These are phyloP conservation scores for Hsuehochloa calcarea DNA, from an alignment of 176 grass and related monocot species.

Conservation along the genomic window DNA sequence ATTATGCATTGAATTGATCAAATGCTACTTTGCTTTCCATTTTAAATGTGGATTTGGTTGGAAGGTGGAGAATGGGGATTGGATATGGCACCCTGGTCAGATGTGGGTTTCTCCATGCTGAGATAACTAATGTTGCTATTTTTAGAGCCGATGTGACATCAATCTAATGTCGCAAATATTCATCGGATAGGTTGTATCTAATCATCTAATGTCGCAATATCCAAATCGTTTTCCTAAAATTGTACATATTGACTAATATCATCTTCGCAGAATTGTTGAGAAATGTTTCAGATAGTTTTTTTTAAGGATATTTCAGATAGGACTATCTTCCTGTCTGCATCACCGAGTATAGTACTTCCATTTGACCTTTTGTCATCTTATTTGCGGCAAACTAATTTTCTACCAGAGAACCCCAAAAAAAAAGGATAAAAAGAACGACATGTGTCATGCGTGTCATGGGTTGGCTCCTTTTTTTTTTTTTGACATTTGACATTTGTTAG, in stretches of 20 bases:
- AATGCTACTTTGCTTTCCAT: constrained; percentile 19
- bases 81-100: constrained; percentile 5
- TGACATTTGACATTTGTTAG: constrained; percentile 22
- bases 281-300: not conserved
- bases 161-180: not conserved
- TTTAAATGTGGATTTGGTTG: constrained; percentile 29
- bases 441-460: not conserved
- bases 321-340: not conserved
- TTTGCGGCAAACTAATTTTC: constrained; percentile 3
- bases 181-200: not conserved
- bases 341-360: not conserved
- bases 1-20: not conserved
- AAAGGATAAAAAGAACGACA: not conserved
- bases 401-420: not conserved
- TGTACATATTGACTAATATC: not conserved
- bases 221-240: not conserved
- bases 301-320: not conserved
- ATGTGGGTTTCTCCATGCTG: not conserved
- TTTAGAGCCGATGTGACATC: not conserved
- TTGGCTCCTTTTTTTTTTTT: constrained; percentile 4
- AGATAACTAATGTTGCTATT: constrained; percentile 1
- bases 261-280: not conserved
- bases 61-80: constrained; percentile 21
- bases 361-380: not conserved
- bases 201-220: not conserved